Base-by-base conservation (phyloP, 106 monocot species). In the Dendrobium officinale region DNA sequence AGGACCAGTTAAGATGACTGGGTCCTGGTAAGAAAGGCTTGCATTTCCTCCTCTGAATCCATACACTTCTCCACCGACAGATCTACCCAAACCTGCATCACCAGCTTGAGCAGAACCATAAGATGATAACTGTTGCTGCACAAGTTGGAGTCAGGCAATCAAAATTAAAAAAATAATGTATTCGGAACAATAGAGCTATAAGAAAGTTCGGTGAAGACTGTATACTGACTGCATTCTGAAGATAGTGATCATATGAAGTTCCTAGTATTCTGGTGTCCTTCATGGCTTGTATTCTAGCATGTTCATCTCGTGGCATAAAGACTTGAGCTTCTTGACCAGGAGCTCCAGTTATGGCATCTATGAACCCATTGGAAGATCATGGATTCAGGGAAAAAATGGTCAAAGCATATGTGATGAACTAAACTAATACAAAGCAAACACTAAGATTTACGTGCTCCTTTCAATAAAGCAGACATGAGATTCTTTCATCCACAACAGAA, bases 61-160 rank as follows among this genome's bases (percentile, higher is more conserved):
- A 31, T 70, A 13, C 11, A 37, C 11, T 29, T 64, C 64, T 24
- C 72, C 72, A 16, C 51, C 51, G 22, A n/a, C 43, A 42, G 74
- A n/a, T 74, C 41, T 74, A 43, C 19, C 4, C 42, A 74, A 19
- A 73, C 18, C 9, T 68, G 68, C 73, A 74, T 74, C 29, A 16
- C 74, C 74, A 74, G 42, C 74, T 74, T 42, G 74, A 3, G 42
- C 74, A 42, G 74, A 74, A 44, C 74, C 74, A 74, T 74, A 74
- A 74, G 74, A 74, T 18, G 74, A n/a, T 17, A 74, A 43, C n/a
- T 41, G 43, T 74, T 74, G 74, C 74, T 74, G 43, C 74, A 74
- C 33, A 70, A 70, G 70, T 70, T 70, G 70, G 24, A 33, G 13
- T 70, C 37, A 37, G 27, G 4, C 27, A 31, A 10, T 70, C 70